These are phyloP conservation scores for Salvia splendens DNA, from an alignment of 257 asterid genomes.

Conservation along the genomic window DNA sequence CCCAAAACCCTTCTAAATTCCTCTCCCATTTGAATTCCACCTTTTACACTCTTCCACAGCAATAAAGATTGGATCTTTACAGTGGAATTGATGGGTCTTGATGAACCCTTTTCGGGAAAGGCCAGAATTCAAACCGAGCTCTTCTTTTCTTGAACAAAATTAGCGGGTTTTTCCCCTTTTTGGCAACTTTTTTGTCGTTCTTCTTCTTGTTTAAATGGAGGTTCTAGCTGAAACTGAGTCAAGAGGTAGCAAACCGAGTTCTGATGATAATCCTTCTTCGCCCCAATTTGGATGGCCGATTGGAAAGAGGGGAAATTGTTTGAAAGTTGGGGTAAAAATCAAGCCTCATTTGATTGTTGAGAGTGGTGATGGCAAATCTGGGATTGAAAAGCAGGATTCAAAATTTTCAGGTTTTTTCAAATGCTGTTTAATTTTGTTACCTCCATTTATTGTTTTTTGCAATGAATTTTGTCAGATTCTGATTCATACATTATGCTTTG, in stretches of 20 bases:
- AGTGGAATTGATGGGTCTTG: constrained; percentile 35
- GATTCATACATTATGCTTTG: too few species aligned
- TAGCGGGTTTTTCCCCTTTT: constrained; percentile 1
- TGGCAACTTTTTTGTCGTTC: neutral
- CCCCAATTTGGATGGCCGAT: constrained; percentile 67
- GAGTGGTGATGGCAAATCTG: constrained; percentile 31
- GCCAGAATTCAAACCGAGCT: constrained; percentile 24
- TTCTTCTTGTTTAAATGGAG: constrained; percentile 46
- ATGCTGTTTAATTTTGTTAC: constrained; percentile 17
- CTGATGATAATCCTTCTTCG: constrained; percentile 32
- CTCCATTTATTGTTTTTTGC: neutral
- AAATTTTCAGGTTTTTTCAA: constrained; percentile 59
- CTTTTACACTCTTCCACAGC: neutral
- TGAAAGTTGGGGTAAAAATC: constrained; percentile 37
- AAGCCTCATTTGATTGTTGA: constrained; percentile 33
- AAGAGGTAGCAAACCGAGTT: too few species aligned
- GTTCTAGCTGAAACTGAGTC: constrained; percentile 30
- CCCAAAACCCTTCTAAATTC: constrained; percentile 26
- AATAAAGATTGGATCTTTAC: constrained; percentile 26
- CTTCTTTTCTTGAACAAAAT: constrained; percentile 26
- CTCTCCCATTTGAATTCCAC: neutral
- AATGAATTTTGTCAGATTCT: too few species aligned
- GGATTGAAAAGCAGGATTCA: constrained; percentile 46
- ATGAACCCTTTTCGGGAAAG: constrained; percentile 32
- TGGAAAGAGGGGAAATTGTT: constrained; percentile 40